phyloP scores from a whole-genome alignment of 2,329 filamentous ascomycete species.

The Fusarium buharicum region DNA sequence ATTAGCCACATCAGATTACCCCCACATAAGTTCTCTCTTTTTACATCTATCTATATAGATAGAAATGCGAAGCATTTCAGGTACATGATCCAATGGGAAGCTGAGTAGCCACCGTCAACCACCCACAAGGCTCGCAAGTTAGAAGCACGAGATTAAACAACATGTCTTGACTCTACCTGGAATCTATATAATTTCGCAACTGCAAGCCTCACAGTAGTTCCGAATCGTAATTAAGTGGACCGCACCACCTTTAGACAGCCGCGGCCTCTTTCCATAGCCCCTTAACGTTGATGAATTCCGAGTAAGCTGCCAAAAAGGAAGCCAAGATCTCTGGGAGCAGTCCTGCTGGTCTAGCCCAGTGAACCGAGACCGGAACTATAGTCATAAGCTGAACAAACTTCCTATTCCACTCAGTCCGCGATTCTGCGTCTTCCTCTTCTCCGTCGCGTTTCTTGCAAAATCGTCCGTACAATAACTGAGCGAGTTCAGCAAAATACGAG shows the following conservation, averaged over 20 bases:
- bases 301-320: constrained; percentile 20
- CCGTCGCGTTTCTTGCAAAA: background rate
- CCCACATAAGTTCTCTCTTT: too few relatives aligned
- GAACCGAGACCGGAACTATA: constrained; percentile 20
- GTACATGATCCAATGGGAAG: too few relatives aligned
- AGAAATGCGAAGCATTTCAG: too few relatives aligned
- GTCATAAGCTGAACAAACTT: constrained; percentile 17
- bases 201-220: background rate
- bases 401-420: constrained; percentile 8
- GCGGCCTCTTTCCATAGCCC: constrained; percentile 20
- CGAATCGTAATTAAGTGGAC: background rate
- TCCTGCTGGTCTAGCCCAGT: constrained; percentile 21
- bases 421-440: background rate
- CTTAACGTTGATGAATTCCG: constrained; percentile 24
- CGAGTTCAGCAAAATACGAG: constrained; percentile 22
- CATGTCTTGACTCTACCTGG: too few relatives aligned
- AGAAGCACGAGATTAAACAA: too few relatives aligned
- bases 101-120: too few relatives aligned
- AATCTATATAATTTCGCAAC: too few relatives aligned
- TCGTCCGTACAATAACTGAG: constrained; percentile 14
- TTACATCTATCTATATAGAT: too few relatives aligned
- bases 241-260: too few relatives aligned
- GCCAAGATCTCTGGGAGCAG: constrained; percentile 22
- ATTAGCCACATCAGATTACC: too few relatives aligned
- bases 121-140: too few relatives aligned